phyloP scores from a whole-genome alignment of 768 basidiomycete species.

The Russula virescens region DNA sequence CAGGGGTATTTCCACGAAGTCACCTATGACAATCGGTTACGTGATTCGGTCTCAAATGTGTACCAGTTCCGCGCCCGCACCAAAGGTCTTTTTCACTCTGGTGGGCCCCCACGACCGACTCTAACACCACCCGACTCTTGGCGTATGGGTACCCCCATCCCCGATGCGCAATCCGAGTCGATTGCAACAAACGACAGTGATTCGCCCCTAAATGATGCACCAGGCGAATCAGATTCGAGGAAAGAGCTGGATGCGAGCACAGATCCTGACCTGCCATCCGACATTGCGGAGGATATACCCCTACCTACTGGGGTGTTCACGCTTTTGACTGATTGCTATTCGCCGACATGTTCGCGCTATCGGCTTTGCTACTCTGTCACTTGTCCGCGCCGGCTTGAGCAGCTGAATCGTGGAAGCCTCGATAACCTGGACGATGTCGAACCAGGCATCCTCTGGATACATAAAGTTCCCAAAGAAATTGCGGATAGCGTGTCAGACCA shows the following conservation, averaged over 20 bases:
- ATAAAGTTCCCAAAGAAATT: slow-evolving; percentile 92
- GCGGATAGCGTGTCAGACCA: slow-evolving; percentile 85
- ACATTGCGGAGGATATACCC: slow-evolving; percentile 50
- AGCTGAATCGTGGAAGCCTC: slow-evolving; percentile 85
- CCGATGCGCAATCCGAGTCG: slow-evolving; percentile 27
- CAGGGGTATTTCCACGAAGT: too few relatives aligned
- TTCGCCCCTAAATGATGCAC: slow-evolving; percentile 28
- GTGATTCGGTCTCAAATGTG: too few relatives aligned
- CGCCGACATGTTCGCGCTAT: slow-evolving; percentile 92
- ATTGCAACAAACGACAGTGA: slow-evolving; percentile 20
- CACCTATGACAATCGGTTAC: too few relatives aligned
- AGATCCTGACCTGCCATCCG: slow-evolving; percentile 17
- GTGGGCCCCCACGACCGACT: too few relatives aligned
- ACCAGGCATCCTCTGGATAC: slow-evolving; percentile 89
- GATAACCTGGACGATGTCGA: slow-evolving; percentile 63
- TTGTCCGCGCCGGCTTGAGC: slow-evolving; percentile 89
- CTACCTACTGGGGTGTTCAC: slow-evolving; percentile 95
- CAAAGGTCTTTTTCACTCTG: too few relatives aligned
- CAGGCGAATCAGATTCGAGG: slow-evolving; percentile 29
- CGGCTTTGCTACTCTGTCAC: slow-evolving; percentile 96
- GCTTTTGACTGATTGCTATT: slow-evolving; percentile 94
- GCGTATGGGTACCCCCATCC: slow-evolving; percentile 1
- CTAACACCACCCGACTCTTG: too few relatives aligned
- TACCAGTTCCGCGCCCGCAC: too few relatives aligned
- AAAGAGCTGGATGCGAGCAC: slow-evolving; percentile 27